Conservation (phyloP, 2,329 filamentous ascomycete genomes). For the Cadophora sp. region DNA sequence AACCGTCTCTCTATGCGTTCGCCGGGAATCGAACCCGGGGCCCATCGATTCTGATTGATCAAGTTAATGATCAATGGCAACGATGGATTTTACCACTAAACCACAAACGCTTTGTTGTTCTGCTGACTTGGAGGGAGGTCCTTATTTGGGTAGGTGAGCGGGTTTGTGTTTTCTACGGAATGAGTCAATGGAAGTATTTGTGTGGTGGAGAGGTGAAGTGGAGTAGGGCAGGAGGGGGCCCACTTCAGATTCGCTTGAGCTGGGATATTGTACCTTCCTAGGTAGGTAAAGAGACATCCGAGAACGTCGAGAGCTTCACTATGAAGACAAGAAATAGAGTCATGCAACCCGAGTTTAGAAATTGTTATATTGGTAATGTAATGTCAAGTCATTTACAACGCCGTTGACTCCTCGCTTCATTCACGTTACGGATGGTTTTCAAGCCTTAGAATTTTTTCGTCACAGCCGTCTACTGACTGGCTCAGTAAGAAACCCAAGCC, state of each 20-base stretch:
- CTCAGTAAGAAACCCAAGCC: not conserved
- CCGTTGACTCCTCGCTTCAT: constrained; percentile 8
- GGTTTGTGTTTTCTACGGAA: not conserved
- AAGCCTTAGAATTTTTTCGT: not conserved
- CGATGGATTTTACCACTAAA: constrained; percentile 40
- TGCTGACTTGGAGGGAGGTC: not conserved
- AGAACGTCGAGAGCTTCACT: too few species aligned
- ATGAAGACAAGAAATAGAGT: too few species aligned
- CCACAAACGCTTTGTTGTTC: constrained; percentile 24
- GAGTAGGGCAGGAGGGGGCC: too few species aligned
- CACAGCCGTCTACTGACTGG: not conserved
- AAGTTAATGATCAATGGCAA: constrained; percentile 19
- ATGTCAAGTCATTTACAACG: not conserved
- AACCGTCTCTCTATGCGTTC: not conserved
- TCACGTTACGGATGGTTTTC: not conserved
- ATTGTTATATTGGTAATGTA: not conserved
- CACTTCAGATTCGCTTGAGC: too few species aligned
- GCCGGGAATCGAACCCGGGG: constrained; percentile 11
- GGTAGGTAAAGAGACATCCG: too few species aligned
- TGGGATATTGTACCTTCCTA: too few species aligned
- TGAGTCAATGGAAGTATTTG: not conserved
- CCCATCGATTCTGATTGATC: not conserved
- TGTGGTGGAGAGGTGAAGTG: not conserved
- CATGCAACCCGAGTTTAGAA: not conserved
- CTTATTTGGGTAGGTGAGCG: not conserved